These are phyloP conservation scores for Nitzschia inconspicua DNA, from an alignment of 108 stramenopile species.

Conservation along the genomic window DNA sequence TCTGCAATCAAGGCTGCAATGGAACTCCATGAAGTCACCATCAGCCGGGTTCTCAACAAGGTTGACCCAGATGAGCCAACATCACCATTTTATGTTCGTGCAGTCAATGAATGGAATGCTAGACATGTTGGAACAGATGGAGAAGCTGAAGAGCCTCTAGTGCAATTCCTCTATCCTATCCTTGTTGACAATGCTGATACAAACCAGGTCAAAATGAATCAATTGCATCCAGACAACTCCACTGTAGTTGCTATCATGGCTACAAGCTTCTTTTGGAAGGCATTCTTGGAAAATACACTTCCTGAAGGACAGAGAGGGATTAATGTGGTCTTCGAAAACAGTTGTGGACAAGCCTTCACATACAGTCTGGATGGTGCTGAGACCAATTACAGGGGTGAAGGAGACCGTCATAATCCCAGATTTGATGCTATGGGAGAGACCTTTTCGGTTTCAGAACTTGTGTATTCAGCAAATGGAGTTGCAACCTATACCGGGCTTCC, in stretches of 20 bases:
- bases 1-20: too few species aligned
- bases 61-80: too few species aligned
- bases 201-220: neutral
- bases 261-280: slow-evolving; percentile 7
- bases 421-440: slow-evolving; percentile 1
- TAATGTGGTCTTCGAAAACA: slow-evolving; percentile 28
- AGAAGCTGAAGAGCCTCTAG: neutral
- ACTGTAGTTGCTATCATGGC: slow-evolving; percentile 16
- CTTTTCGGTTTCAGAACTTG: neutral
- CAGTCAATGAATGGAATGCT: neutral
- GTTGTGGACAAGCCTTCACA: slow-evolving; percentile 23
- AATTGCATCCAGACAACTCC: neutral
- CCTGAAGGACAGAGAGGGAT: slow-evolving; percentile 14
- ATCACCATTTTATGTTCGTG: too few species aligned
- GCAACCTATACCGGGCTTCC: slow-evolving; percentile 1
- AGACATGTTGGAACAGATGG: neutral
- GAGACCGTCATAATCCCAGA: slow-evolving; percentile 8
- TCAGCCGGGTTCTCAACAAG: too few species aligned
- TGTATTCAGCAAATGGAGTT: neutral
- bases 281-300: slow-evolving; percentile 13
- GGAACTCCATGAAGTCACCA: too few species aligned
- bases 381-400: slow-evolving; percentile 14
- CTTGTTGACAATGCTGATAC: neutral
- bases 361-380: slow-evolving; percentile 16
- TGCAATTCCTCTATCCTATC: slow-evolving; percentile 14